These are phyloP conservation scores for Murraya koenigii DNA, from an alignment of 345 rosid genomes.

Conservation along the genomic window DNA sequence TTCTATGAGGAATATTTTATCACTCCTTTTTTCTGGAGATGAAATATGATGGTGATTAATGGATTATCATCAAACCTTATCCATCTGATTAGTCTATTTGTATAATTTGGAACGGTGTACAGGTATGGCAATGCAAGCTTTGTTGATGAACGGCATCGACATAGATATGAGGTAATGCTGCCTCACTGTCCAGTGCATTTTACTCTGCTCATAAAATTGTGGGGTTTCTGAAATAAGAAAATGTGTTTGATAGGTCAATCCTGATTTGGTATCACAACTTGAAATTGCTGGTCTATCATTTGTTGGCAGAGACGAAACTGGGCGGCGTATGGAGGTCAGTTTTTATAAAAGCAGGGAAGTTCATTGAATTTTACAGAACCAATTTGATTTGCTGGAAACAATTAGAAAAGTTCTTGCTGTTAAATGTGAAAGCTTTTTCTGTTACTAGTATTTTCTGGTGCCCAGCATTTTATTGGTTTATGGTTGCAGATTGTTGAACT, in stretches of 20 bases:
- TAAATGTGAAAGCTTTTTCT: background rate
- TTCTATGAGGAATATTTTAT: background rate
- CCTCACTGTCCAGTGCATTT: background rate
- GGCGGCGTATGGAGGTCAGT: constrained; percentile 72
- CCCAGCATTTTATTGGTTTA: constrained; percentile 9
- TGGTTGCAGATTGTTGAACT: constrained; percentile 57
- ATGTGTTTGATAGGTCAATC: constrained; percentile 55
- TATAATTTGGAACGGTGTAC: constrained; percentile 11
- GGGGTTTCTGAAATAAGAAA: constrained; percentile 3
- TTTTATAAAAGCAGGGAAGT: background rate
- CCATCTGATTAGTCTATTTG: background rate
- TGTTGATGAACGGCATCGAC: constrained; percentile 80
- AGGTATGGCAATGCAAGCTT: constrained; percentile 66
- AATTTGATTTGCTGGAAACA: background rate
- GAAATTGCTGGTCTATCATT: constrained; percentile 72
- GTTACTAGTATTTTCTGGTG: background rate
- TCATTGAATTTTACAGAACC: background rate
- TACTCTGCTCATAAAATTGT: background rate
- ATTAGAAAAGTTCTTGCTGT: background rate
- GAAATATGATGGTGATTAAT: background rate
- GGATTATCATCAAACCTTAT: background rate
- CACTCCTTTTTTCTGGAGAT: background rate
- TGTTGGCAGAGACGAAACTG: constrained; percentile 79
- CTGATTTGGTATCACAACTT: constrained; percentile 57
- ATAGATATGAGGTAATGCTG: constrained; percentile 69